These are phyloP conservation scores for Cryptosporidium xiaoi DNA, from an alignment of 169 alveolate species.

Conservation along the genomic window DNA sequence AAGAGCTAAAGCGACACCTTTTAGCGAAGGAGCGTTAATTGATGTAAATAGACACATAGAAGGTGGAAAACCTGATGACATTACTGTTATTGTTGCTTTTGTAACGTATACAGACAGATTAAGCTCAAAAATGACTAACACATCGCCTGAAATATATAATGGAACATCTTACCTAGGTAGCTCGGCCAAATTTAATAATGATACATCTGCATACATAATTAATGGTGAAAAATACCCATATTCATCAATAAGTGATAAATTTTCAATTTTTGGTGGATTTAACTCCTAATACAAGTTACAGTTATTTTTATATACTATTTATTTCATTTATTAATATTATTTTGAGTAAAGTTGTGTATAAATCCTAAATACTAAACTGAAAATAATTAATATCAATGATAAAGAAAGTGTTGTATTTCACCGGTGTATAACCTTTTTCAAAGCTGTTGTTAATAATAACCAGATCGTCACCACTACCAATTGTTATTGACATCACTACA, in stretches of 20 bases:
- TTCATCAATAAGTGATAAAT: constrained; percentile 56
- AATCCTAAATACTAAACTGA: too few relatives aligned
- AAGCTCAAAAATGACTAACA: constrained; percentile 21
- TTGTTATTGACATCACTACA: too few relatives aligned
- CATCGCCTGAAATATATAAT: constrained; percentile 59
- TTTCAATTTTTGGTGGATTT: constrained; percentile 42
- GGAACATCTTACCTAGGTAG: constrained; percentile 62
- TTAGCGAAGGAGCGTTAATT: constrained; percentile 76
- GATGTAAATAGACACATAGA: constrained; percentile 77
- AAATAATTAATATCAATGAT: too few relatives aligned
- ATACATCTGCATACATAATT: constrained; percentile 50
- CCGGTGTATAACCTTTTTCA: too few relatives aligned
- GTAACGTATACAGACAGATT: constrained; percentile 46
- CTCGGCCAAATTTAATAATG: constrained; percentile 69
- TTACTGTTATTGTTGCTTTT: constrained; percentile 80
- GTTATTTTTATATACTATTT: too few relatives aligned
- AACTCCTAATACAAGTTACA: not conserved
- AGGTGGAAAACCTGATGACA: constrained; percentile 84
- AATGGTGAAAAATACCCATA: constrained; percentile 65
- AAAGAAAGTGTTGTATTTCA: too few relatives aligned
- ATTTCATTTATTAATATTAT: too few relatives aligned
- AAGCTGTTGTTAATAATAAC: too few relatives aligned
- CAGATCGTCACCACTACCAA: too few relatives aligned
- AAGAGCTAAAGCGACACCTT: constrained; percentile 76
- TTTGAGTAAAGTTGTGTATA: too few relatives aligned